Evolutionary conservation across 768 basidiomycete species (phyloP).

Genomic region (Coprinellus micaceus): DNA sequence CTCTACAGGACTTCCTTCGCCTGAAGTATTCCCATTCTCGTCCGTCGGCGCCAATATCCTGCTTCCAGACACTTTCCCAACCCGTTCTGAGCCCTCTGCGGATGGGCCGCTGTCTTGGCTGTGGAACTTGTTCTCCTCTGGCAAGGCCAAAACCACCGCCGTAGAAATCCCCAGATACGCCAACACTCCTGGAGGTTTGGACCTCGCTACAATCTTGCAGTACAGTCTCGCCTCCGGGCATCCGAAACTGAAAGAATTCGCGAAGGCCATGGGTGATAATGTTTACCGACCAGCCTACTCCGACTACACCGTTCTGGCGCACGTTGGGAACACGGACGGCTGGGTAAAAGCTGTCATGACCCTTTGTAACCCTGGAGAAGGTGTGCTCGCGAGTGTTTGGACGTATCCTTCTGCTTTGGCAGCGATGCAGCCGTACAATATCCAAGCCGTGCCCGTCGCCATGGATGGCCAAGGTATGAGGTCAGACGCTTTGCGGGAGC

Average conservation of each 20-base stretch:
- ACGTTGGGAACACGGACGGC: slow-evolving; percentile 72
- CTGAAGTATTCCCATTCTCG: slow-evolving; percentile 68
- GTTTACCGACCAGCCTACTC: slow-evolving; percentile 58
- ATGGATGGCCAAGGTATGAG: slow-evolving; percentile 73
- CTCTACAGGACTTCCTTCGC: slow-evolving; percentile 54
- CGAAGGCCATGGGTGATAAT: slow-evolving; percentile 51
- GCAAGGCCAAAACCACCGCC: slow-evolving; percentile 41
- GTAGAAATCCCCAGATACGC: slow-evolving; percentile 64
- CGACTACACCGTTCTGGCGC: slow-evolving; percentile 54
- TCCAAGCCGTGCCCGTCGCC: slow-evolving; percentile 50
- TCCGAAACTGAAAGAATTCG: slow-evolving; percentile 51
- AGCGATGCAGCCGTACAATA: slow-evolving; percentile 33
- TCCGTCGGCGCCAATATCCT: slow-evolving; percentile 37
- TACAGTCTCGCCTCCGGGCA: slow-evolving; percentile 57
- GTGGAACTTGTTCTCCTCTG: slow-evolving; percentile 47
- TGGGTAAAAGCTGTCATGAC: slow-evolving; percentile 56
- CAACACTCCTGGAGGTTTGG: slow-evolving; percentile 40
- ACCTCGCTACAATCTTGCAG: slow-evolving; percentile 66
- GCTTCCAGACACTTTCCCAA: slow-evolving; percentile 28
- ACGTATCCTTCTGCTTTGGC: slow-evolving; percentile 60
- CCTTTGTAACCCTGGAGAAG: slow-evolving; percentile 65
- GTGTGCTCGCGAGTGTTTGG: slow-evolving; percentile 63
- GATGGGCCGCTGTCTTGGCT: slow-evolving; percentile 47
- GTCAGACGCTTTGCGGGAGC: slow-evolving; percentile 52
- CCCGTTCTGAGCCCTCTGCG: slow-evolving; percentile 14